phyloP scores from a whole-genome alignment of 1,284 basidiomycete species.

The Chalciporus sp. region DNA sequence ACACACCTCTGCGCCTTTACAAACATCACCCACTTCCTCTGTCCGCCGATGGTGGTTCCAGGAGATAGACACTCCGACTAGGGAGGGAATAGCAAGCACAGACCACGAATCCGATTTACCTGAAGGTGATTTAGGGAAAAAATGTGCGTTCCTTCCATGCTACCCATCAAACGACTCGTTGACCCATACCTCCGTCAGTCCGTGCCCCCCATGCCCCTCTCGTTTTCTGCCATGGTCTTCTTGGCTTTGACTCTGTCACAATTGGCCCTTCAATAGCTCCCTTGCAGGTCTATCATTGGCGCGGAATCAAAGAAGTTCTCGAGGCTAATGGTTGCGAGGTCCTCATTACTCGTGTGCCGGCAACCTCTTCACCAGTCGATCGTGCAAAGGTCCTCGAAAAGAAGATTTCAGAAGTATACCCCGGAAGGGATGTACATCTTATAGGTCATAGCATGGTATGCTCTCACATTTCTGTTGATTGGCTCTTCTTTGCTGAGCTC shows the following conservation, averaged over 20 bases:
- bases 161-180: slow-evolving; percentile 3
- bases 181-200: slow-evolving; percentile 44
- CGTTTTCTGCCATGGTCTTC: slow-evolving; percentile 91
- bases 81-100: slow-evolving; percentile 49
- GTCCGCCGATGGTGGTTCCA: slow-evolving; percentile 57
- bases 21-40: slow-evolving; percentile 18
- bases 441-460: slow-evolving; percentile 89
- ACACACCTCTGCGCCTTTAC: slow-evolving; percentile 36
- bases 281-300: slow-evolving; percentile 90
- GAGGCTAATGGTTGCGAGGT: slow-evolving; percentile 89
- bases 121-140: slow-evolving; percentile 57
- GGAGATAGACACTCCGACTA: slow-evolving; percentile 38
- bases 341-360: slow-evolving; percentile 89
- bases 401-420: slow-evolving; percentile 77
- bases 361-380: slow-evolving; percentile 84
- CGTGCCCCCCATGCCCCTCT: slow-evolving; percentile 79
- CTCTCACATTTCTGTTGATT: not conserved
- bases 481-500: slow-evolving; percentile 7
- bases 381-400: slow-evolving; percentile 86
- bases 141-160: slow-evolving; percentile 55
- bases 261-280: slow-evolving; percentile 75
- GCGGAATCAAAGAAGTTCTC: slow-evolving; percentile 90
- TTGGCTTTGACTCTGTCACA: slow-evolving; percentile 83
- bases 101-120: slow-evolving; percentile 61
- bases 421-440: slow-evolving; percentile 83